These are phyloP conservation scores for Trypanosoma mega DNA, from an alignment of 208 protist species.

Conservation along the genomic window DNA sequence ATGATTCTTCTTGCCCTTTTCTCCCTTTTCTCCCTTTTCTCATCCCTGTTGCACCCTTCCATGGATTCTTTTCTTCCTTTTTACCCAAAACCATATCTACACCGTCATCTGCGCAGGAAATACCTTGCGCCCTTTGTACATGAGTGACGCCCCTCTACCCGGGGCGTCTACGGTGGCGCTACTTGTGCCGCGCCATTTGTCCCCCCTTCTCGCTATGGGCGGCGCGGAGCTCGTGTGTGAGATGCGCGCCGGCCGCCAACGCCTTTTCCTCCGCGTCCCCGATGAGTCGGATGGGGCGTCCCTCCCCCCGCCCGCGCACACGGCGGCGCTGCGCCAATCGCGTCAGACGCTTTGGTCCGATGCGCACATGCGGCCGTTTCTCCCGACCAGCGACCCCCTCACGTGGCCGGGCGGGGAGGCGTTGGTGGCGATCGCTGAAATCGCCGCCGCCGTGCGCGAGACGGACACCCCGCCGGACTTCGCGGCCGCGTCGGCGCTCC, in stretches of 20 bases:
- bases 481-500: slow-evolving; percentile 28
- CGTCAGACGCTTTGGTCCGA: slow-evolving; percentile 38
- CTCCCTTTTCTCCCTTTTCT: no score
- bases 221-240: slow-evolving; percentile 67
- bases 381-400: slow-evolving; percentile 31
- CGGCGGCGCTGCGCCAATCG: neutral
- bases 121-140: no score
- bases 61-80: no score
- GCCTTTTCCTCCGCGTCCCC: slow-evolving; percentile 61
- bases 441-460: slow-evolving; percentile 51
- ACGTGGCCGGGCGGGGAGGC: slow-evolving; percentile 57
- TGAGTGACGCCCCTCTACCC: no score
- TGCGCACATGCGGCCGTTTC: slow-evolving; percentile 35
- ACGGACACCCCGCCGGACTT: slow-evolving; percentile 33
- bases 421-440: slow-evolving; percentile 39
- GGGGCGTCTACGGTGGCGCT: no score
- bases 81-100: no score
- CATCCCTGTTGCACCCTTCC: no score
- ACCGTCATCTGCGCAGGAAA: no score
- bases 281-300: slow-evolving; percentile 60
- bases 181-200: slow-evolving; percentile 41
- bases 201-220: slow-evolving; percentile 29
- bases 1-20: no score
- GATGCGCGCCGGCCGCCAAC: slow-evolving; percentile 18
- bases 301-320: neutral